Percentiles rank a stretch among this genome's conserved stretches.
phyloP scores from a whole-genome alignment of 345 rosid genomes.

The Salix purpurea region DNA sequence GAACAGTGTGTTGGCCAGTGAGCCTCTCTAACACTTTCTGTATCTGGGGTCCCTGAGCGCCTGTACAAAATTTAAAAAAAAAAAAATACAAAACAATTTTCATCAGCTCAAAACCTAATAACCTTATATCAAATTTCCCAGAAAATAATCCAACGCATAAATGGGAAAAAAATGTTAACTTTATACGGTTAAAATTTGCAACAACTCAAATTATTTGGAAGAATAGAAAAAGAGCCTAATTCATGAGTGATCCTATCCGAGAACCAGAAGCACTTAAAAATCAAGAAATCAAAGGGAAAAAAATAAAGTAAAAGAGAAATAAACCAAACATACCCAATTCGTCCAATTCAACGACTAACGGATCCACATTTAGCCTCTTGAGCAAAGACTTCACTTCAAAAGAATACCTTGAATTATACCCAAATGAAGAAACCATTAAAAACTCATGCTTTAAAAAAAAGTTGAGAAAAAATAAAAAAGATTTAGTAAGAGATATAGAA shows the following conservation, averaged over 20 bases:
- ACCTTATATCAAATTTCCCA: no score
- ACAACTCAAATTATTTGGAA: no score
- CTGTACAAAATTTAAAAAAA: constrained; percentile 24
- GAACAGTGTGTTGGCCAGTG: constrained; percentile 90
- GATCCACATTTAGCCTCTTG: constrained; percentile 67
- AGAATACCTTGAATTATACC: constrained; percentile 54
- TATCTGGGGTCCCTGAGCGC: constrained; percentile 88
- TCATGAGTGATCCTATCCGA: no score
- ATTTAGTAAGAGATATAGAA: constrained; percentile 5
- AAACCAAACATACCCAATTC: constrained; percentile 57
- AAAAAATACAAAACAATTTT: not conserved
- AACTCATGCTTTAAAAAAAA: not conserved
- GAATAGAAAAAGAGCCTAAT: no score
- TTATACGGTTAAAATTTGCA: no score
- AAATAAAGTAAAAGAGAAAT: not conserved
- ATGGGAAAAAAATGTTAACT: no score
- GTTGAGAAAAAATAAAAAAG: not conserved
- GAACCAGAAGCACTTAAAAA: not conserved
- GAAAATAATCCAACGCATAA: no score
- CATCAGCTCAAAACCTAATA: no score
- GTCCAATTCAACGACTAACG: constrained; percentile 83
- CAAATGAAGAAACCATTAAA: not conserved
- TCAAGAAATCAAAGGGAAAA: not conserved
- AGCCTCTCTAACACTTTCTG: constrained; percentile 80
- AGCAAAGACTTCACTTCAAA: constrained; percentile 88